Evolutionary conservation across 2,329 filamentous ascomycete species (phyloP).

Genomic region (Colletotrichum brevisporum): DNA sequence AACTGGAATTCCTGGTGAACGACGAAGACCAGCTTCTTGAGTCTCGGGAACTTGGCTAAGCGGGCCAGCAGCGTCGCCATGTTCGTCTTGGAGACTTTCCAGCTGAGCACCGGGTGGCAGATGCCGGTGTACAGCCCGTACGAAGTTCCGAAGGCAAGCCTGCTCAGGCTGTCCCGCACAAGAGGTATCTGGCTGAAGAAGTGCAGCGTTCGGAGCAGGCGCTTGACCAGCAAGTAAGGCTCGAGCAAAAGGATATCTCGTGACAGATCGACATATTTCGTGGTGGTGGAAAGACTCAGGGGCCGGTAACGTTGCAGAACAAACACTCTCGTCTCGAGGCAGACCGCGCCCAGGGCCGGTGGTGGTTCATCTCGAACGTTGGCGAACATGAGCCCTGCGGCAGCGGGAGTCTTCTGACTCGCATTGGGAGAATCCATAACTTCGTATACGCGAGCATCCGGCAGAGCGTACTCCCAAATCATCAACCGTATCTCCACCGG

Average conservation of each 20-base stretch:
- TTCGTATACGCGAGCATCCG: slow-evolving; percentile 61
- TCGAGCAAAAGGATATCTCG: slow-evolving; percentile 63
- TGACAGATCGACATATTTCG: slow-evolving; percentile 61
- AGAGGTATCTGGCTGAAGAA: slow-evolving; percentile 62
- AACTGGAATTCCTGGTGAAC: slow-evolving; percentile 65
- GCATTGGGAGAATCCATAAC: slow-evolving; percentile 61
- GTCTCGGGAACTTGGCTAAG: slow-evolving; percentile 56
- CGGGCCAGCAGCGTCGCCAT: slow-evolving; percentile 58
- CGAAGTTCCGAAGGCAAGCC: slow-evolving; percentile 61
- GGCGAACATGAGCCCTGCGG: slow-evolving; percentile 62
- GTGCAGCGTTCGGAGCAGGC: slow-evolving; percentile 60
- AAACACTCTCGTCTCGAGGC: slow-evolving; percentile 59
- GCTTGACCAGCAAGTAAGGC: slow-evolving; percentile 62
- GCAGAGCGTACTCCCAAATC: slow-evolving; percentile 62
- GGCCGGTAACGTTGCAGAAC: slow-evolving; percentile 60
- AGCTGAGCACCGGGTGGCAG: slow-evolving; percentile 60
- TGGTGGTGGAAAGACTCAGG: slow-evolving; percentile 59
- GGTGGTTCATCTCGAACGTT: slow-evolving; percentile 61
- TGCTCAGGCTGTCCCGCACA: slow-evolving; percentile 56
- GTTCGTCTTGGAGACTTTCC: slow-evolving; percentile 59
- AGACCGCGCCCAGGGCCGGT: slow-evolving; percentile 59
- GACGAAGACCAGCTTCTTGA: slow-evolving; percentile 59
- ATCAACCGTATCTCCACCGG: slow-evolving; percentile 61
- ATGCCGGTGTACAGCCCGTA: slow-evolving; percentile 62
- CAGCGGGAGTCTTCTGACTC: slow-evolving; percentile 54